These are phyloP conservation scores for Auriscalpium microsporum DNA, from an alignment of 768 basidiomycete genomes.

Conservation along the genomic window DNA sequence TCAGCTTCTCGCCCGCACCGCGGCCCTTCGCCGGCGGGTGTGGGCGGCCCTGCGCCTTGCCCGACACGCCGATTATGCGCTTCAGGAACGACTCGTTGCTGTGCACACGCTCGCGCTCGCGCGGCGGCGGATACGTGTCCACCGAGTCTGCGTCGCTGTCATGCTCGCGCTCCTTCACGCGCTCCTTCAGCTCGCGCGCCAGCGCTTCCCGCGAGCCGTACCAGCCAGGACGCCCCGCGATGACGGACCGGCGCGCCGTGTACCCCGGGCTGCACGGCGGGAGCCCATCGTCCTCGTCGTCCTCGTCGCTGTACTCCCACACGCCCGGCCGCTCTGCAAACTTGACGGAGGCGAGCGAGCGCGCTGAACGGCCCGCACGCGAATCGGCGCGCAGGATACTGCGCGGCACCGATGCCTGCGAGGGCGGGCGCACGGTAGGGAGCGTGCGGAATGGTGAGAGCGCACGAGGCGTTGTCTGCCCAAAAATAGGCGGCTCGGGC, in stretches of 20 bases:
- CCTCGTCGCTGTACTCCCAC: conserved; percentile 7
- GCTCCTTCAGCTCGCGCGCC: neutral
- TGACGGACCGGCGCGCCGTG: neutral
- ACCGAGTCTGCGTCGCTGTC: conserved; percentile 11
- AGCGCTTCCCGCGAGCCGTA: neutral
- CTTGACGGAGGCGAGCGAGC: conserved; percentile 14
- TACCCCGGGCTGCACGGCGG: neutral
- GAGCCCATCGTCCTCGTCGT: neutral
- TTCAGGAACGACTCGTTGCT: conserved; percentile 15
- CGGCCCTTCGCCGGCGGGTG: neutral
- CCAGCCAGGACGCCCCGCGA: neutral
- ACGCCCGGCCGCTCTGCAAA: conserved; percentile 10
- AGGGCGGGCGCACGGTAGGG: conserved; percentile 6
- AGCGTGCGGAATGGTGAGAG: conserved; percentile 11
- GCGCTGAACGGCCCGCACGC: conserved; percentile 5
- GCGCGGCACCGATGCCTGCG: conserved; percentile 12
- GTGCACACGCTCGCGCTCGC: conserved; percentile 9
- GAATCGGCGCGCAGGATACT: conserved; percentile 15
- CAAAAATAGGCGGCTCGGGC: conserved; percentile 14
- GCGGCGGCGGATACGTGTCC: conserved; percentile 19
- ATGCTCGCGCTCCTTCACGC: neutral
- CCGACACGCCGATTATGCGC: conserved; percentile 14
- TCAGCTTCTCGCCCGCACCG: conserved; percentile 15
- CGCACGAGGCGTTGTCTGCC: conserved; percentile 14
- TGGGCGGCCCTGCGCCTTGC: conserved; percentile 6